These are phyloP conservation scores for Fusarium protoensiforme DNA, from an alignment of 2,329 filamentous ascomycete genomes.

Conservation along the genomic window DNA sequence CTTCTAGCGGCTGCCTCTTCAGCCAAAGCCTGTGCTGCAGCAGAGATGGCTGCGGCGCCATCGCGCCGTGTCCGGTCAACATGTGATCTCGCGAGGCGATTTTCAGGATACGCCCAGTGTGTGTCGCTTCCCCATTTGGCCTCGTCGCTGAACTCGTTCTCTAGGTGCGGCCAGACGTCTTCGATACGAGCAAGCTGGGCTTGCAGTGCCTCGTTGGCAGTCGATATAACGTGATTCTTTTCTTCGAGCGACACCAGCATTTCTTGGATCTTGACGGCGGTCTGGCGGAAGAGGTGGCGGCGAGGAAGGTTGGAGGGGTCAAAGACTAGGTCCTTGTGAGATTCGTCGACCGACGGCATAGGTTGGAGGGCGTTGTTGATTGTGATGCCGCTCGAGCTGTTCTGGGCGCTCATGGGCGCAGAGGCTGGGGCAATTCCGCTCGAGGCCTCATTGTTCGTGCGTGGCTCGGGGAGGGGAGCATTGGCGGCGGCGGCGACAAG, in stretches of 20 bases:
- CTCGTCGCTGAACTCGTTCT: constrained; percentile 92
- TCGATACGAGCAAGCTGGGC: constrained; percentile 88
- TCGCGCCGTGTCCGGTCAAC: constrained; percentile 83
- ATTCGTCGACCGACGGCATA: constrained; percentile 56
- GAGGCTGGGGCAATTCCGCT: constrained; percentile 56
- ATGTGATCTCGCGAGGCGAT: constrained; percentile 72
- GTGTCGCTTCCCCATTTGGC: constrained; percentile 90
- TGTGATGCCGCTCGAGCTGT: constrained; percentile 56
- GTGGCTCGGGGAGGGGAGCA: constrained; percentile 59
- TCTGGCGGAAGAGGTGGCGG: constrained; percentile 80
- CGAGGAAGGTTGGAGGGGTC: constrained; percentile 71
- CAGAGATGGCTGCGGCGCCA: constrained; percentile 80
- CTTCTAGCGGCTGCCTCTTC: constrained; percentile 87
- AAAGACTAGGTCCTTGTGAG: constrained; percentile 58
- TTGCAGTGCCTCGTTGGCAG: constrained; percentile 88
- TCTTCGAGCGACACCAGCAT: constrained; percentile 94
- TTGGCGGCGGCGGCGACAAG: constrained; percentile 75
- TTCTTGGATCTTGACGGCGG: constrained; percentile 81
- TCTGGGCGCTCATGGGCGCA: constrained; percentile 61
- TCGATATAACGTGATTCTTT: constrained; percentile 96
- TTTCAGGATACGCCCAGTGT: constrained; percentile 96
- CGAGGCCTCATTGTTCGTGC: constrained; percentile 56
- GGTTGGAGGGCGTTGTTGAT: constrained; percentile 50
- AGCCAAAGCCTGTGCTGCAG: constrained; percentile 80
- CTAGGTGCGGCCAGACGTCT: constrained; percentile 86